phyloP scores from a whole-genome alignment of 2,329 filamentous ascomycete species.

The Neonectria hederae region DNA sequence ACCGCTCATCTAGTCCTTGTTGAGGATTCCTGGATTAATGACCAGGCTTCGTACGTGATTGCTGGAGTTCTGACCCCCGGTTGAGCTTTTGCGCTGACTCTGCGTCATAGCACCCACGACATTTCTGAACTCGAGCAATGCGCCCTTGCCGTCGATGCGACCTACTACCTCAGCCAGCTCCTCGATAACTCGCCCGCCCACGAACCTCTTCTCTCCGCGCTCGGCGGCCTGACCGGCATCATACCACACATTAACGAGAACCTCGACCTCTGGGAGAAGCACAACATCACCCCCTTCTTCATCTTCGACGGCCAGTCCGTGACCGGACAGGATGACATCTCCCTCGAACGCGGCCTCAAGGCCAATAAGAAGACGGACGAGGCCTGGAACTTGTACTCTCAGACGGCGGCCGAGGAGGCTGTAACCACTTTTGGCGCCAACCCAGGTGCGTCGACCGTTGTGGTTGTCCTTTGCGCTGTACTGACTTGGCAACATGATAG shows the following conservation, averaged over 20 bases:
- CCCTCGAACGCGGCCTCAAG: slow-evolving; percentile 69
- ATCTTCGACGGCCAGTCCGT: slow-evolving; percentile 90
- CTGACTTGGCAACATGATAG: slow-evolving; percentile 55
- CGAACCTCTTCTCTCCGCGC: slow-evolving; percentile 88
- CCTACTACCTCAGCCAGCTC: slow-evolving; percentile 84
- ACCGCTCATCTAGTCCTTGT: slow-evolving; percentile 46
- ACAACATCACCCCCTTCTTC: slow-evolving; percentile 82
- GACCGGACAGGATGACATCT: slow-evolving; percentile 76
- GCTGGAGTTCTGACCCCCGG: slow-evolving; percentile 5
- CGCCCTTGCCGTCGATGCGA: slow-evolving; percentile 86
- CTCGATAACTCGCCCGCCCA: slow-evolving; percentile 75
- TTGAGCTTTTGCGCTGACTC: slow-evolving; percentile 33
- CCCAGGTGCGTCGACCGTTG: slow-evolving; percentile 65
- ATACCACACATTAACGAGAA: slow-evolving; percentile 79
- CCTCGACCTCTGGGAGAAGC: slow-evolving; percentile 74
- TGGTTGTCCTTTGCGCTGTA: slow-evolving; percentile 11
- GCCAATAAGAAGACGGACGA: slow-evolving; percentile 77
- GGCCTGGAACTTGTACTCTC: slow-evolving; percentile 89
- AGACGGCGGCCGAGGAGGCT: slow-evolving; percentile 79
- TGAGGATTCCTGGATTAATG: slow-evolving; percentile 53
- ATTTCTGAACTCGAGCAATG: slow-evolving; percentile 78
- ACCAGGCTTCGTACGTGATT: slow-evolving; percentile 50
- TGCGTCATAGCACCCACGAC: slow-evolving; percentile 61
- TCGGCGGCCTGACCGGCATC: slow-evolving; percentile 88
- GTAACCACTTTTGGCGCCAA: slow-evolving; percentile 84